Evolutionary conservation across 495 filamentous ascomycete species (phyloP), one percentile per base, ranked within the genome.

Genomic region (Hypomontagnella monticulosa): DNA sequence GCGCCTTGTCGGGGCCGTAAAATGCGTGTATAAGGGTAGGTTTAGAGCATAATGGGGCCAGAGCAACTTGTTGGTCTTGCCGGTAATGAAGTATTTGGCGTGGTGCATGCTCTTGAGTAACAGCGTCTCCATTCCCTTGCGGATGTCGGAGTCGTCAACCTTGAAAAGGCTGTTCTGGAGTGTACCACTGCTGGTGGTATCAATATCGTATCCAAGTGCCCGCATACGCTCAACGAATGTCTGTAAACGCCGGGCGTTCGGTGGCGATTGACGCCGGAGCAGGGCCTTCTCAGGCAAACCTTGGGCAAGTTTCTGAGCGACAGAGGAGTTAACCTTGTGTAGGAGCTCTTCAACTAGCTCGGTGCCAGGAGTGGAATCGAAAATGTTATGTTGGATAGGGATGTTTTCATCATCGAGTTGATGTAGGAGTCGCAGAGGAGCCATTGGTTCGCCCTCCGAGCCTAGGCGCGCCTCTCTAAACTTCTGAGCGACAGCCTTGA

Each of bases 401-500:
- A 97, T 92, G 73, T 97, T 97, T 81, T 99, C 95, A 66, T 99
- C 95, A 69, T 99, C 96, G n/a, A 97, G 86, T 75, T 95, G 91
- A 73, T 97, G 90, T 37, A 98, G 79, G 33, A 99, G 85, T 41
- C 95, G 90, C 48, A 98, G 85, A 44, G 93, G 87, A 15, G 93
- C 90, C 61, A 96, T 90, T 7, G 89, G 85, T 32, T 89, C 85
- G 19, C 87, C 85, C 18, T 89, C 89, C 52, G 92, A 89, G 46
- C 91, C 91, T 63, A 95, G 89, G 42, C 95, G 87, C 5, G 87
- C 84, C 74, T 97, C 91, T 36, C 92, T 90, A 84, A 97, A 95
- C 73, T 93, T 96, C 58, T 91, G 89, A 5, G 91, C 85, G 62
- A 96, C 83, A 64, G 85, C 80, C 88, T 92, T 67, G 44, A 48